These are phyloP conservation scores for Coprinopsis sp. DNA, from an alignment of 768 basidiomycete genomes.

Conservation along the genomic window DNA sequence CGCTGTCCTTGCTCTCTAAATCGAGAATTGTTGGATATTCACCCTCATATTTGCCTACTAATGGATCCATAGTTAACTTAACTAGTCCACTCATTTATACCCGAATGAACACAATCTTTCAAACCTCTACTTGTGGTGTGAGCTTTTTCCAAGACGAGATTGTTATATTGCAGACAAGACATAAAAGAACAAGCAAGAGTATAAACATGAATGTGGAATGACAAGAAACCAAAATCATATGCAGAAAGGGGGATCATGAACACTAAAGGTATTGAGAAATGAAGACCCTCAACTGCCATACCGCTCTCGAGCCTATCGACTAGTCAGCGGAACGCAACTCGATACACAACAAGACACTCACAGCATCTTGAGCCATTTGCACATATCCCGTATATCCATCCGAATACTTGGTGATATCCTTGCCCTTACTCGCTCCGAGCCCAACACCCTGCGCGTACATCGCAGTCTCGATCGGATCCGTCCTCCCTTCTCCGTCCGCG, in stretches of 20 bases:
- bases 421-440: slow-evolving; percentile 88
- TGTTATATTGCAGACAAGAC: too few species aligned
- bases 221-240: too few species aligned
- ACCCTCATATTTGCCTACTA: background rate
- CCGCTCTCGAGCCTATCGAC: slow-evolving; percentile 36
- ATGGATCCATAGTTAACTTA: background rate
- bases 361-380: slow-evolving; percentile 67
- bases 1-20: slow-evolving; percentile 8
- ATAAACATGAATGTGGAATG: too few species aligned
- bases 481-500: slow-evolving; percentile 72
- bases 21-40: background rate
- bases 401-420: slow-evolving; percentile 68
- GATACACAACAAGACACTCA: slow-evolving; percentile 27
- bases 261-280: background rate
- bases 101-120: background rate
- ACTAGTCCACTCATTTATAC: slow-evolving; percentile 2
- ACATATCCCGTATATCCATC: slow-evolving; percentile 70
- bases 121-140: too few species aligned
- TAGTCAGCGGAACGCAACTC: background rate
- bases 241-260: too few species aligned
- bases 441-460: slow-evolving; percentile 88
- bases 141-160: too few species aligned
- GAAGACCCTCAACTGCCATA: slow-evolving; percentile 28
- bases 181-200: too few species aligned
- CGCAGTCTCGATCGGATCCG: slow-evolving; percentile 84